Evolutionary conservation across 495 filamentous ascomycete genomes (phyloP), one percentile per base, ranked within the genome.

Genomic region (Cercophora scortea): DNA sequence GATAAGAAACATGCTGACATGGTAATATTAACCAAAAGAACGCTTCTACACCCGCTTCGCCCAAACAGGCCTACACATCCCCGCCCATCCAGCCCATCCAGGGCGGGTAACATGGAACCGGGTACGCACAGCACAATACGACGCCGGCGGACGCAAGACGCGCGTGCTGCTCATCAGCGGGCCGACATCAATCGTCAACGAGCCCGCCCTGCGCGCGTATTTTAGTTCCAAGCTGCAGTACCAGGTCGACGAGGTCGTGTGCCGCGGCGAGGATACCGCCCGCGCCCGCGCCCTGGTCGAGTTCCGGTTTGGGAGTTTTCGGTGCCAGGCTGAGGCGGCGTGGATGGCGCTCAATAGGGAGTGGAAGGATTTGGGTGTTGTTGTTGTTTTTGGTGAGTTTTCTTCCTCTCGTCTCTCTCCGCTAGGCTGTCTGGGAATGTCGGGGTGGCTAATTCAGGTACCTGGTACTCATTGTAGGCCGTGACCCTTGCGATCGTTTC

Each of bases 251-350:
- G 44, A 42, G 35, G 43, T 65, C n/a, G n/a, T 41, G 0, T 32
- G 17, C 40, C 16, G 40, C 0, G 42, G 36, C 1, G 5, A 4
- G 1, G 38, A 5, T 0, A 33, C 1, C 17, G 50, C 40, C 13
- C 47, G 32, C 25, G 8, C 3, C 9, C 50, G 59, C 9, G 53
- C 49, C 32, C 45, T 60, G 47, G 32, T 64, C 9, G 71, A 74
- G 59, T 69, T 66, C 52, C 63, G 66, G 1, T 74, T 76, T 45
- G 73, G 67, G 2, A 72, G 69, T 34, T 74, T 60, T 25, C 65
- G 68, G 8, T 69, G 71, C 56, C 71, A 76, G 60, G 61, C 70
- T 6, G 66, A 72, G 54, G 61, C 62, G 0, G 70, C 65, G 1
- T 53, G 63, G 15, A 71, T 67, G 63, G 49, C 70, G 1, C 55